Evolutionary conservation across 352 stramenopile species (phyloP), one percentile per base, ranked within the genome.

Genomic region (Globisporangium rhizosaccharum): DNA sequence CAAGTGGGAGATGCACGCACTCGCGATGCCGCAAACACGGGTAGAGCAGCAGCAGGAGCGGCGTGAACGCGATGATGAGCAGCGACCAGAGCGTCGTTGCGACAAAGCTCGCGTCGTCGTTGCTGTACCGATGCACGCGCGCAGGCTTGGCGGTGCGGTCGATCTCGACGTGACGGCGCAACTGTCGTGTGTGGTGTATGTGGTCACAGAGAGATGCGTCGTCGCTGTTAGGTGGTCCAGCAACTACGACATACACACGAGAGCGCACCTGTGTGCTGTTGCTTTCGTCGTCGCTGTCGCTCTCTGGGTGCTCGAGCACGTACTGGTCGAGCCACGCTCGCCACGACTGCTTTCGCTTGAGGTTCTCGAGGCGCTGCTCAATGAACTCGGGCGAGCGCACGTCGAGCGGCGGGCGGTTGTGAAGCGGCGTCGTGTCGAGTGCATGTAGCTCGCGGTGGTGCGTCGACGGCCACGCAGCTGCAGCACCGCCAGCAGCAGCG

Each of bases 301-400:
- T 76, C 28, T 70, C 55, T 46, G 79, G 63, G 53, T 85, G 69
- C 12, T 73, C 67, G 37, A 73, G 48, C 42, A 94, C 85, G 63
- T 91, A 94, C 50, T 88, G 70, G 62, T 94, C 82, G 49, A 94
- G 63, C 48, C 72, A 94, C 53, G 78, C 50, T 23, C 46, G 59
- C 77, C 77, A 90, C 26, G 71, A 77, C 9, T 71, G 79, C 42
- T 75, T 79, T 47, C 81, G 75, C 70, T 94, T 94, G 66, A 94
- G 78, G 72, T 94, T 94, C 60, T 94, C 85, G 54, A 94, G 70
- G 17, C 85, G 81, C 65, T 94, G 75, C 52, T 90, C 82, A 39
- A 94, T 94, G 67, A 87, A 87, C 53, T 94, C 85, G 53, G 84
- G 81, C 54, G 85, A 90, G 42, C 73, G 65, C 59, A 94, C 67